These are phyloP conservation scores for Spirogloea muscicola DNA, from an alignment of 139 green algal genomes.

Conservation along the genomic window DNA sequence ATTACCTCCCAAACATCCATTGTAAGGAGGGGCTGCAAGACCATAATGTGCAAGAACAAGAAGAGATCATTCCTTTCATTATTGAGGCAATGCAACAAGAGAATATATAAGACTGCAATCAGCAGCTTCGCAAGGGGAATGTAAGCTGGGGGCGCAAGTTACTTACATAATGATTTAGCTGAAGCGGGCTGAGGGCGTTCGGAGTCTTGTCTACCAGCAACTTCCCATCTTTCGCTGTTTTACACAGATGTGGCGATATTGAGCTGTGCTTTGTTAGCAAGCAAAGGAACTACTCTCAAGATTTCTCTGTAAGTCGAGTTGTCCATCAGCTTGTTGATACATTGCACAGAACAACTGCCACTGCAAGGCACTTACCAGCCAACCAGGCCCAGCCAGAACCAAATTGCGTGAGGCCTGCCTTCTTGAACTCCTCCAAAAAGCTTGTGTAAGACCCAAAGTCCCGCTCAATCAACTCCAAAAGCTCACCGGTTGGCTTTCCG, in stretches of 20 bases:
- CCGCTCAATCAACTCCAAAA: constrained; percentile 72
- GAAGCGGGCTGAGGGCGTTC: constrained; percentile 84
- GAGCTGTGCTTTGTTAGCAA: constrained; percentile 2
- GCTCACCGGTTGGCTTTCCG: constrained; percentile 68
- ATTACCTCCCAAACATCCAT: constrained; percentile 87
- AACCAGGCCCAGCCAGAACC: constrained; percentile 94
- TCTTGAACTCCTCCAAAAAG: constrained; percentile 84
- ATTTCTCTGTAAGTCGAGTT: background rate
- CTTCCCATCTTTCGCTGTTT: constrained; percentile 67
- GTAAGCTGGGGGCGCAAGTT: background rate
- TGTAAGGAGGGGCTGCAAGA: constrained; percentile 75
- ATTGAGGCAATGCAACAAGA: background rate
- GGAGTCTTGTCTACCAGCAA: constrained; percentile 86
- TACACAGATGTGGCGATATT: background rate
- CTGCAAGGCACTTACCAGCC: constrained; percentile 34
- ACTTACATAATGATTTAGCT: no score
- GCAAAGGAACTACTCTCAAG: background rate
- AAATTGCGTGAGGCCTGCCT: constrained; percentile 79
- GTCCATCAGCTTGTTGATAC: background rate
- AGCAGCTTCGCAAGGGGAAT: background rate
- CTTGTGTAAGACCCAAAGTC: constrained; percentile 84
- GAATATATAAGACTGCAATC: background rate
- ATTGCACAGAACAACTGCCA: constrained; percentile 1
- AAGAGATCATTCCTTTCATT: background rate
- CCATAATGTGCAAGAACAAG: no score